Evolutionary conservation across 805 yeast genomes (phyloP).

Genomic region (Dipodascus albidus): DNA sequence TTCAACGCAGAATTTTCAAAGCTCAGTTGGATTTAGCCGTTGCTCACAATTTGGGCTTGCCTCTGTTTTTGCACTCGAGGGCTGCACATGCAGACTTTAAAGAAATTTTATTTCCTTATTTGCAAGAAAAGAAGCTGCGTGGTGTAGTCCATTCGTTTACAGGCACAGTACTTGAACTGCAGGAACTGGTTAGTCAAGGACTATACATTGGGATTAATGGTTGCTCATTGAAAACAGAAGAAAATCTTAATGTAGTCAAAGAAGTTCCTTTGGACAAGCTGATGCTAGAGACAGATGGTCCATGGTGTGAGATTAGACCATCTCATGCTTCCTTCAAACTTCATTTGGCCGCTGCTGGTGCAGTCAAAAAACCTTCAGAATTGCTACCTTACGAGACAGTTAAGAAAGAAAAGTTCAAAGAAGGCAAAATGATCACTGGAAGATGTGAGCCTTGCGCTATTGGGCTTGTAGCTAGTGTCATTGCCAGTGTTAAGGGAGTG

Average conservation of each 20-base stretch:
- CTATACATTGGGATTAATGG: constrained; percentile 82
- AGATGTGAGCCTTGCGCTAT: constrained; percentile 90
- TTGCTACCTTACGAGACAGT: constrained; percentile 47
- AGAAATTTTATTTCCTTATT: constrained; percentile 47
- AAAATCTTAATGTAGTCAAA: constrained; percentile 55
- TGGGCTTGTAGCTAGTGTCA: constrained; percentile 64
- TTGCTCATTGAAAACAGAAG: constrained; percentile 74
- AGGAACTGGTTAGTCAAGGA: constrained; percentile 42
- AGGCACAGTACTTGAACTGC: constrained; percentile 58
- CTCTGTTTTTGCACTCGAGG: constrained; percentile 86
- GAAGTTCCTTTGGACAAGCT: constrained; percentile 59
- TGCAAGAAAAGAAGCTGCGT: constrained; percentile 28
- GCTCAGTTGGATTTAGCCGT: constrained; percentile 60
- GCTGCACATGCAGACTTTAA: constrained; percentile 74
- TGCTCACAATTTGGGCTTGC: constrained; percentile 43
- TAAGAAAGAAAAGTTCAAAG: constrained; percentile 48
- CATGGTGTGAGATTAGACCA: constrained; percentile 93
- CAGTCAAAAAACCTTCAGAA: constrained; percentile 17
- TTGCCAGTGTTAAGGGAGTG: constrained; percentile 38
- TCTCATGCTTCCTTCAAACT: constrained; percentile 61
- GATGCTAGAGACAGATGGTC: constrained; percentile 90
- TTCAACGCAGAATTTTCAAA: constrained; percentile 57
- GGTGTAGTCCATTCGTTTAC: constrained; percentile 97
- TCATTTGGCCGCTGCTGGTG: constrained; percentile 25
- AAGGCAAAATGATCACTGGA: constrained; percentile 49